These are phyloP conservation scores for Orbilia ellipsospora DNA, from an alignment of 2,329 filamentous ascomycete species.

Conservation along the genomic window DNA sequence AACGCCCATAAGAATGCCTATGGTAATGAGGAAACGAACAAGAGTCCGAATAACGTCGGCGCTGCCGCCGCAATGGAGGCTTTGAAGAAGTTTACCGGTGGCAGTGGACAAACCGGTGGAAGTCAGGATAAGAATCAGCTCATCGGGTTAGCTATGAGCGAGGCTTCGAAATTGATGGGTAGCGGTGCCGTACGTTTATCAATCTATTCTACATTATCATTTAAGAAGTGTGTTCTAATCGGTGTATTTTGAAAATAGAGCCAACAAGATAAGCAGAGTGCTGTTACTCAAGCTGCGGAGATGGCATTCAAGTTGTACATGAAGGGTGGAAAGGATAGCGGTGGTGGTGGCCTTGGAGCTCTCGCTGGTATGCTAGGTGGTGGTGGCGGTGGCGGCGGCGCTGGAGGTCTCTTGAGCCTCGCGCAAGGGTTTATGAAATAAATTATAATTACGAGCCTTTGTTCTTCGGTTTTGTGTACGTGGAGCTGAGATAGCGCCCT, in stretches of 20 bases:
- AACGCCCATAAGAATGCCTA: conserved; percentile 81
- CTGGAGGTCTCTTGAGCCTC: conserved; percentile 34
- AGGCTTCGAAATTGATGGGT: conserved; percentile 82
- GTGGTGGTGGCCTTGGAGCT: conserved; percentile 21
- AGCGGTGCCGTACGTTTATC: conserved; percentile 65
- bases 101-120: conserved; percentile 64
- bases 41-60: conserved; percentile 70
- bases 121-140: conserved; percentile 77
- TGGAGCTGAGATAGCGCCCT: no score
- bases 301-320: conserved; percentile 57
- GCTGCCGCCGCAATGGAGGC: conserved; percentile 83
- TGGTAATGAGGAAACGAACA: conserved; percentile 62
- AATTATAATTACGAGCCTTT: not conserved
- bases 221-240: conserved; percentile 57
- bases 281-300: conserved; percentile 52
- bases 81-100: conserved; percentile 78
- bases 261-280: conserved; percentile 54
- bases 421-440: conserved; percentile 32
- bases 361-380: conserved; percentile 20
- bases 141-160: conserved; percentile 85
- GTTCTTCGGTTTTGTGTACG: no score
- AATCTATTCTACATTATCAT: not conserved
- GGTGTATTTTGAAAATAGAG: conserved; percentile 8
- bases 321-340: conserved; percentile 55
- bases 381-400: conserved; percentile 26